A percentile compares a stretch with the other conserved stretches of the same genome.
These are phyloP conservation scores for Fusarium subtropicale DNA, from an alignment of 2,329 filamentous ascomycete genomes.

Conservation along the genomic window DNA sequence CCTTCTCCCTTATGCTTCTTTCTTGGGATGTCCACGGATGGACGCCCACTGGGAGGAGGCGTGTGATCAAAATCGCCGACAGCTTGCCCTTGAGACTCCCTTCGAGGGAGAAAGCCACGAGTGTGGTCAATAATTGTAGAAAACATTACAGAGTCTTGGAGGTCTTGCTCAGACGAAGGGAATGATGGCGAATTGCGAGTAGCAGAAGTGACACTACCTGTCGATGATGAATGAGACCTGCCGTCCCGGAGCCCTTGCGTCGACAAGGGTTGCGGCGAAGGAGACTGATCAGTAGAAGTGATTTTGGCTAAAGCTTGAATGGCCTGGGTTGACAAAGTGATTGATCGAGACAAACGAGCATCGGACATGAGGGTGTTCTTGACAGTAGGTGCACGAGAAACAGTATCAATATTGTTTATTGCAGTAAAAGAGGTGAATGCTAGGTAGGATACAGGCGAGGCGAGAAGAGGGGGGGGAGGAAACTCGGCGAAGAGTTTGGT, in stretches of 20 bases:
- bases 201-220: background rate
- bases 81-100: constrained; percentile 25
- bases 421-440: background rate
- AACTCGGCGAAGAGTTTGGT: background rate
- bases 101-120: constrained; percentile 35
- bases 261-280: background rate
- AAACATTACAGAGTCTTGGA: constrained; percentile 37
- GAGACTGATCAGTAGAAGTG: background rate
- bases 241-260: background rate
- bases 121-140: constrained; percentile 41
- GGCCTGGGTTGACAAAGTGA: constrained; percentile 10
- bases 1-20: constrained; percentile 16
- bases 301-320: background rate
- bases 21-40: constrained; percentile 44
- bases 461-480: constrained; percentile 7
- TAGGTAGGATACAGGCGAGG: constrained; percentile 30
- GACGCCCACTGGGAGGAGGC: constrained; percentile 49
- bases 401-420: constrained; percentile 4
- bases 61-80: constrained; percentile 51
- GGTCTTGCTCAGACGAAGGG: background rate
- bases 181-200: background rate
- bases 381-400: constrained; percentile 8
- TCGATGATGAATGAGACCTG: background rate
- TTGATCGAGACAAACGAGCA: constrained; percentile 8
- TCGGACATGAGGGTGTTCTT: constrained; percentile 26